Base-by-base conservation (phyloP, 495 filamentous ascomycete genomes). In the Podospora conica region DNA sequence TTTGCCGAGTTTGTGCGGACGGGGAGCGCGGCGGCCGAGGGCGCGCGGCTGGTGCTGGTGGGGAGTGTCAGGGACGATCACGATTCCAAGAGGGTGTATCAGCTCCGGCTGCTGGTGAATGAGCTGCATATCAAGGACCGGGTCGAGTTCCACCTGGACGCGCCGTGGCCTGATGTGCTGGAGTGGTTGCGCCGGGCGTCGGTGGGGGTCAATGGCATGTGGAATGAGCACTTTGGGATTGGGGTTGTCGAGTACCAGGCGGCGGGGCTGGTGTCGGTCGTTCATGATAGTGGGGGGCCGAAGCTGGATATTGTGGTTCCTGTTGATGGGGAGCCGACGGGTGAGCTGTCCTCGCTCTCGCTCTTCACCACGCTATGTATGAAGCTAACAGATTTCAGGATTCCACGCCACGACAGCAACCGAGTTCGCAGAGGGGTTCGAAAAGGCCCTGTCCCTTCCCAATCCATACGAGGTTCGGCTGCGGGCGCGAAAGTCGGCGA, bases 141-240 rank as follows among this genome's bases (percentile, higher is more conserved):
- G 21, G 91, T 96, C 29, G 85, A 91, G 61, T 98, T 98, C 78
- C 83, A 93, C 67, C 88, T 91, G 67, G 92, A 98, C 71, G 93
- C 92, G 5, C 84, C 88, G 53, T 98, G 93, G 93, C 86, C 88
- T 7, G 84, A 91, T 65, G 90, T 98, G 54, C 82, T 96, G 12
- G 81, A 87, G 23, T 91, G 91, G 85, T 81, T 98, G 56, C 78
- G 84, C 53, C 83, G 79, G 22, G 84, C 88, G 29, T 93, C 86
- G 61, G 82, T 98, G 24, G 95, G 95, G 40, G 91, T 95, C 3
- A 98, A 98, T 71, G 93, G 88, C 63, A 98, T 98, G 95, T 98
- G 96, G 95, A 98, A 97, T 73, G 95, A 98, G 78, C 95, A 98
- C 77, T 98, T 98, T 73, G 96, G 95, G 20, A 98, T 98, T 67